Evolutionary conservation across 495 filamentous ascomycete genomes (phyloP).

Genomic region (Cenococcum geophilum): DNA sequence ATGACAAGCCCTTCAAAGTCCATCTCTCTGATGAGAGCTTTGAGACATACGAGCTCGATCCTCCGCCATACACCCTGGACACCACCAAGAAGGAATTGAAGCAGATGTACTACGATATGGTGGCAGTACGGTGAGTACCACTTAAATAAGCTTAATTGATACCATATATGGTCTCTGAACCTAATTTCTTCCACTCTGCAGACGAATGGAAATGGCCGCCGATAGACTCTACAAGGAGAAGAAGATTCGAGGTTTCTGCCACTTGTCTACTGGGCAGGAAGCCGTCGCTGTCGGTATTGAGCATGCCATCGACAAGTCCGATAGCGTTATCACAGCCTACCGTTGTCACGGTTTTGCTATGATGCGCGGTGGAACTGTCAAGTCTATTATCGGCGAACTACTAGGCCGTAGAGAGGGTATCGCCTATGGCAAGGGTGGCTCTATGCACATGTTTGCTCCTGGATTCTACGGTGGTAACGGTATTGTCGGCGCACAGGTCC

Average conservation of each 20-base stretch:
- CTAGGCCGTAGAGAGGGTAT: constrained; percentile 93
- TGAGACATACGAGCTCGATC: constrained; percentile 98
- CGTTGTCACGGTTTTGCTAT: constrained; percentile 96
- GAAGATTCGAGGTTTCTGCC: constrained; percentile 99
- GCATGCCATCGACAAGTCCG: constrained; percentile 81
- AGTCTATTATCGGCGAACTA: constrained; percentile 93
- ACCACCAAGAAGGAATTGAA: constrained; percentile 96
- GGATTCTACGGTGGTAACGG: constrained; percentile 98
- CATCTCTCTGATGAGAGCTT: constrained; percentile 94
- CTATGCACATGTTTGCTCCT: constrained; percentile 99
- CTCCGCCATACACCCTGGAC: constrained; percentile 80
- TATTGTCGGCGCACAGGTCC: constrained; percentile 98
- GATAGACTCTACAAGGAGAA: constrained; percentile 98
- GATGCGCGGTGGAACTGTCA: constrained; percentile 89
- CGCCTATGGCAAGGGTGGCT: constrained; percentile 96
- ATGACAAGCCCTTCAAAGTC: constrained; percentile 90
- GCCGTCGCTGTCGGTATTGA: constrained; percentile 96
- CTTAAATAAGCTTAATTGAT: background rate
- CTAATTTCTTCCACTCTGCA: constrained; percentile 35
- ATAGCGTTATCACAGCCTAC: constrained; percentile 96
- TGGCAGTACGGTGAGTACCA: constrained; percentile 66
- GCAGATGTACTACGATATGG: constrained; percentile 99
- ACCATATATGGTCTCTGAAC: background rate
- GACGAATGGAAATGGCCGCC: constrained; percentile 99
- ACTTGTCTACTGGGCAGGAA: constrained; percentile 95